Conservation (phyloP, 2,329 filamentous ascomycete genomes). For the Dactylellina haptotyla region DNA sequence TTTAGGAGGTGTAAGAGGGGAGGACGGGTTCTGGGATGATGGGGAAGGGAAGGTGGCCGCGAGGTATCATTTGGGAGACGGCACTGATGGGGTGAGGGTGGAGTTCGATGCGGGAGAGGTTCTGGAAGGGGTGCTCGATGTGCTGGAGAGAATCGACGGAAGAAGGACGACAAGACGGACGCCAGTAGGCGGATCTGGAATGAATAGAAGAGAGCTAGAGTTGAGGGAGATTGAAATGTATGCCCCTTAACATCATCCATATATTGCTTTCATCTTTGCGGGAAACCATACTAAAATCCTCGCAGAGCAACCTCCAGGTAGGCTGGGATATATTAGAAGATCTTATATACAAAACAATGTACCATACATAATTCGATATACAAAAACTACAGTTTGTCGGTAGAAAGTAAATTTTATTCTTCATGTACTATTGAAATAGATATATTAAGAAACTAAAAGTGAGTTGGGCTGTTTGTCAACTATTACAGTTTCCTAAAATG, state of each 20-base stretch:
- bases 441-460: too few species aligned
- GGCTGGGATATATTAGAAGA: too few species aligned
- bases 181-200: not conserved
- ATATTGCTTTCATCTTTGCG: not conserved
- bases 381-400: too few species aligned
- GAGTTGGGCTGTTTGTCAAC: too few species aligned
- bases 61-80: constrained; percentile 56
- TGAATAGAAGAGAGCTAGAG: constrained; percentile 7
- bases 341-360: too few species aligned
- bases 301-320: not conserved
- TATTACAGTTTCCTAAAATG: too few species aligned
- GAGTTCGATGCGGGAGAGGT: constrained; percentile 46
- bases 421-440: not conserved
- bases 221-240: constrained; percentile 40
- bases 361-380: too few species aligned
- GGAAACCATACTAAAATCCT: not conserved
- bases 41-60: constrained; percentile 36
- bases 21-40: constrained; percentile 74
- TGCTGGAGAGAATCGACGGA: constrained; percentile 9
- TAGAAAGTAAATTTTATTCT: too few species aligned
- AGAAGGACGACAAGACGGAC: not conserved
- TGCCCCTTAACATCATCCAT: not conserved
- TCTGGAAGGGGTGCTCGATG: constrained; percentile 13
- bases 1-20: constrained; percentile 82
- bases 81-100: constrained; percentile 55